A percentile compares a stretch with the other conserved stretches of the same genome.
phyloP scores from a whole-genome alignment of 148 eudicot genomes.

The Camellia lanceoleosa region DNA sequence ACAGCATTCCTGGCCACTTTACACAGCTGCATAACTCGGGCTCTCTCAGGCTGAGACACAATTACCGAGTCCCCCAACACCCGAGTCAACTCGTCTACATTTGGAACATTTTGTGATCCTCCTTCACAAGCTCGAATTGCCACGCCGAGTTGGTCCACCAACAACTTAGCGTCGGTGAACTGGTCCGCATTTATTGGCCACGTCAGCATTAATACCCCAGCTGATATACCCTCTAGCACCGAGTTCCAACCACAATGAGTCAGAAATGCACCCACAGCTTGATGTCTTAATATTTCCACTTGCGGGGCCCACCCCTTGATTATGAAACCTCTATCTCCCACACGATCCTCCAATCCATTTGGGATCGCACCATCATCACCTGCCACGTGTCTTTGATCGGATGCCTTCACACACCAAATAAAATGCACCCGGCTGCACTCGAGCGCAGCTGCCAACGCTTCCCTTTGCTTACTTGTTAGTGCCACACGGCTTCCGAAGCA shows the following conservation, averaged over 20 bases:
- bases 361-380: constrained; percentile 22
- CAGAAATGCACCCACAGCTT: constrained; percentile 52
- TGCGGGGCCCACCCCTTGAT: constrained; percentile 66
- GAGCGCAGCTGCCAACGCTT: constrained; percentile 47
- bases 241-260: constrained; percentile 67
- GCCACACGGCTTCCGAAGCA: constrained; percentile 62
- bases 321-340: constrained; percentile 37
- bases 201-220: constrained; percentile 55
- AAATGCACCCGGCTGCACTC: constrained; percentile 48
- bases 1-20: no score
- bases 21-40: no score
- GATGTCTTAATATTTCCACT: constrained; percentile 46
- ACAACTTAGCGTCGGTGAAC: constrained; percentile 38
- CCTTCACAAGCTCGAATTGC: constrained; percentile 44
- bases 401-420: constrained; percentile 47
- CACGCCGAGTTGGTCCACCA: constrained; percentile 47
- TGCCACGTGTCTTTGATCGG: constrained; percentile 7
- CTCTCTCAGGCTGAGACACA: no score
- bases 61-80: no score
- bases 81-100: no score
- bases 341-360: constrained; percentile 36
- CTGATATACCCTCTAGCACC: constrained; percentile 45
- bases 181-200: constrained; percentile 82
- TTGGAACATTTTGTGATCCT: neutral
- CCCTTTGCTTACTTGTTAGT: constrained; percentile 40